These are phyloP conservation scores for Cryptosporidium viatorum DNA, from an alignment of 169 alveolate species.

Conservation along the genomic window DNA sequence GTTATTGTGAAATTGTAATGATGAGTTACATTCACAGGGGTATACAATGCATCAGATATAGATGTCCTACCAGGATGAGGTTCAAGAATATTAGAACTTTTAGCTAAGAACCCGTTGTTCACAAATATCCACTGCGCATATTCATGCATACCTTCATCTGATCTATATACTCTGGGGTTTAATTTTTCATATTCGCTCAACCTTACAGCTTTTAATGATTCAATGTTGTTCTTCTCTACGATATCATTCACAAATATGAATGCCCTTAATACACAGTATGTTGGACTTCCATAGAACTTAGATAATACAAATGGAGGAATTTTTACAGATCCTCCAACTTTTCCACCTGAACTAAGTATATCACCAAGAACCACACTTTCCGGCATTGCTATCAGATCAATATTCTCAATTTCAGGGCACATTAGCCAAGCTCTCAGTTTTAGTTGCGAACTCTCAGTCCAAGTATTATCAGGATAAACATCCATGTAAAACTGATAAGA, in stretches of 20 bases:
- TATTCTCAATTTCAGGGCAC: slow-evolving; percentile 60
- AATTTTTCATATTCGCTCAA: slow-evolving; percentile 23
- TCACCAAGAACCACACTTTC: slow-evolving; percentile 30
- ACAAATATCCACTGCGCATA: slow-evolving; percentile 69
- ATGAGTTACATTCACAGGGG: slow-evolving; percentile 49
- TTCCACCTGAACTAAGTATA: slow-evolving; percentile 27
- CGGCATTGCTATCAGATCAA: slow-evolving; percentile 32
- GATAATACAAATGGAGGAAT: slow-evolving; percentile 48
- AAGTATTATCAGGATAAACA: slow-evolving; percentile 43
- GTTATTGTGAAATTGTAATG: slow-evolving; percentile 63
- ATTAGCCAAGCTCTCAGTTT: slow-evolving; percentile 40
- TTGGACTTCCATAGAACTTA: slow-evolving; percentile 43
- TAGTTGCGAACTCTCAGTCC: slow-evolving; percentile 34
- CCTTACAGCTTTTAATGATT: not conserved
- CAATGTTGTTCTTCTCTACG: not conserved
- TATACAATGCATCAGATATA: slow-evolving; percentile 51
- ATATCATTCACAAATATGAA: slow-evolving; percentile 38
- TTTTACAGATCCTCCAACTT: slow-evolving; percentile 54
- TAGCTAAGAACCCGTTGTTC: slow-evolving; percentile 50
- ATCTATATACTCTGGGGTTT: slow-evolving; percentile 35
- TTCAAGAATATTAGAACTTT: slow-evolving; percentile 23
- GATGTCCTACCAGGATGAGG: slow-evolving; percentile 57
- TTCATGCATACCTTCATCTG: slow-evolving; percentile 75
- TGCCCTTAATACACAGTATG: slow-evolving; percentile 70
- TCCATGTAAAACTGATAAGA: slow-evolving; percentile 64